Base-by-base conservation (phyloP, 371 early-diverging fungal genomes). In the Syncephalastrum monosporum region DNA sequence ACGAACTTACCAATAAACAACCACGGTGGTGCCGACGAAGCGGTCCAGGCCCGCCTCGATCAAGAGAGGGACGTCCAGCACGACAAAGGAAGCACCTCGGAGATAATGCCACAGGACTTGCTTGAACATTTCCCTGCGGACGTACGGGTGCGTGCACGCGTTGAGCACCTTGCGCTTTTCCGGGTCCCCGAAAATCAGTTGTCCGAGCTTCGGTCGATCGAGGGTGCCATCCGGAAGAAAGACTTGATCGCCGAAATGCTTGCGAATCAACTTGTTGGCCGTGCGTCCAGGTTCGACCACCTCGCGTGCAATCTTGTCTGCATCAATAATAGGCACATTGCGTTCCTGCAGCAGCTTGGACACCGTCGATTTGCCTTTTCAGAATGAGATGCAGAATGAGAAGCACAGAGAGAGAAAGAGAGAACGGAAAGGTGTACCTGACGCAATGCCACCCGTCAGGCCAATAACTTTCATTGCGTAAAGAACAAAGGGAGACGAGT, bases 391-490 rank as follows among this genome's bases (percentile, higher is more conserved):
- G 15, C 7, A 42, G 46, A 21, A 21, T 5, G 38, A 10, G 8
- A 12, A 33, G n/a, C n/a, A n/a, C n/a, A 12, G 21, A 21, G 21
- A 21, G 21, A 21, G 21, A 21, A 2, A 21, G 1, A 21, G 21
- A 33, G 38, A 33, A 33, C 38, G 12, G 10, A 5, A 33, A 33
- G 38, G 38, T 42, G 53, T 88, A 76, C 96, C 96, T 42, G 95
- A 91, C 15, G 93, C 89, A 49, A 96, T 96, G 38, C 95, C 95
- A 53, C 96, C 96, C 7, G 97, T 96, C 46, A 96, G 79, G 14
- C 96, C 96, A 51, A 94, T 69, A 19, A 96, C 69, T 47, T 88
- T 87, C 96, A 95, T 95, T 56, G 47, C 14, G 15, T 13, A 14
- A 21, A 24, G 25, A 42, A 12, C 23, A 46, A 38, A 49, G 47